Evolutionary conservation across 768 basidiomycete genomes (phyloP), one percentile per base, ranked within the genome.

Genomic region (Lactarius indigo): DNA sequence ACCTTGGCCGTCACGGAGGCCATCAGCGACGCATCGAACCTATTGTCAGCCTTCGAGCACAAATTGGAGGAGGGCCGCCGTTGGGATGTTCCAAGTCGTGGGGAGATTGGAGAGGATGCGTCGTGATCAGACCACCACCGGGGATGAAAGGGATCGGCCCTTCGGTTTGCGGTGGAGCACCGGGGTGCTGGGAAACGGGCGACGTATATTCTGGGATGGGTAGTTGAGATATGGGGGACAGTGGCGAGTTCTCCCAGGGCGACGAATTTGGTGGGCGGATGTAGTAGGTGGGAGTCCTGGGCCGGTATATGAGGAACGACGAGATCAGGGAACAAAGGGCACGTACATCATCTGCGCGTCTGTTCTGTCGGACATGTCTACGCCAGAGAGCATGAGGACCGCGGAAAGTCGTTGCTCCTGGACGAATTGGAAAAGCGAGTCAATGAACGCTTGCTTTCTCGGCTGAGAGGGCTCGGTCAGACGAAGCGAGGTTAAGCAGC

Each of bases 1-100:
- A 83, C 79, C 68, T 82, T 86, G 50, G 80, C 78, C 8, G 82
- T 79, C 31, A 82, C 84, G 6, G 78, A 77, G 3, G 90, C 88
- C 50, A 91, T 78, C 41, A 87, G 72, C 23, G 80, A 79, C 0
- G 92, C 91, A 74, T 94, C 92, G 20, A 74, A 79, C 65, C 87
- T 80, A 71, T 94, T 94, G 74, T 94, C 92, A 2, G n/a, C 92
- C 92, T 73, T 94, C 92, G 65, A 90, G 79, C 13, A 86, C 91
- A 72, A 91, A 94, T 57, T 91, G 89, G 57, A 92, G 78, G 12
- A 94, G 75, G 18, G 83, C 79, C 0, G 82, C 84, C 1, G 82
- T 83, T 28, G 88, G 87, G 50, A 84, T 80, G 23, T 79, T 71
- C 81, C 84, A 85, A 44, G 74, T 70, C 47, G 73, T 42, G 0